A percentile compares a stretch with the other conserved stretches of the same genome.
Conservation (phyloP, 495 filamentous ascomycete genomes). For the Penicillium turbatum region DNA sequence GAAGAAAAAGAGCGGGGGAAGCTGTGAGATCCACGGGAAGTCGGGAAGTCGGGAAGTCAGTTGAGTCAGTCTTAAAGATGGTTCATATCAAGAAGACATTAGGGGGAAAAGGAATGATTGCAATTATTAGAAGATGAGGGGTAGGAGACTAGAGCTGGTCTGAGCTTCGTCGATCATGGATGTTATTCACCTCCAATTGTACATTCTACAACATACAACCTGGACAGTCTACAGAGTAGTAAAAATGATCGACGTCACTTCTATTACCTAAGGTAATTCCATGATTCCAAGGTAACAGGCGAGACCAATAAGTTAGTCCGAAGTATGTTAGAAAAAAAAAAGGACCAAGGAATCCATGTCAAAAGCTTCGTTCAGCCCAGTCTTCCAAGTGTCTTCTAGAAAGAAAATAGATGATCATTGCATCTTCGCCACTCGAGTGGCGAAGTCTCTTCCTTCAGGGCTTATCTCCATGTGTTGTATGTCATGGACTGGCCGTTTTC, state of each 20-base stretch:
- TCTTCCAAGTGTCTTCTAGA: conserved; percentile 35
- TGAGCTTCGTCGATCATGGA: conserved; percentile 13
- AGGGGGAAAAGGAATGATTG: background rate
- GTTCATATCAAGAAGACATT: background rate
- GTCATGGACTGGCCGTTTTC: conserved; percentile 1
- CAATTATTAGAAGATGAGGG: conserved; percentile 4
- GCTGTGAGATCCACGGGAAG: background rate
- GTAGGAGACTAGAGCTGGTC: conserved; percentile 14
- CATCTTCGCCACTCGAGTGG: conserved; percentile 7
- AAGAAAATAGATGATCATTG: conserved; percentile 15
- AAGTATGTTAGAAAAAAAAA: background rate
- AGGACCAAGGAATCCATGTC: background rate
- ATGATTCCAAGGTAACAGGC: too few relatives aligned
- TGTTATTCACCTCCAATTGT: background rate
- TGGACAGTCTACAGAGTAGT: too few relatives aligned
- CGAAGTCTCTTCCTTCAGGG: background rate
- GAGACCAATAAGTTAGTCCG: background rate
- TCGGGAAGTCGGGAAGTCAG: background rate
- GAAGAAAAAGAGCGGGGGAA: background rate
- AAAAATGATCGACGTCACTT: conserved; percentile 3
- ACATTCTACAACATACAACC: too few relatives aligned
- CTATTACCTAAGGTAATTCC: background rate
- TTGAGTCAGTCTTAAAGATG: background rate
- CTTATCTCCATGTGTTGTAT: background rate
- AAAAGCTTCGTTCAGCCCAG: background rate